These are phyloP conservation scores for Nyssa sinensis DNA, from an alignment of 148 eudicot genomes.

Conservation along the genomic window DNA sequence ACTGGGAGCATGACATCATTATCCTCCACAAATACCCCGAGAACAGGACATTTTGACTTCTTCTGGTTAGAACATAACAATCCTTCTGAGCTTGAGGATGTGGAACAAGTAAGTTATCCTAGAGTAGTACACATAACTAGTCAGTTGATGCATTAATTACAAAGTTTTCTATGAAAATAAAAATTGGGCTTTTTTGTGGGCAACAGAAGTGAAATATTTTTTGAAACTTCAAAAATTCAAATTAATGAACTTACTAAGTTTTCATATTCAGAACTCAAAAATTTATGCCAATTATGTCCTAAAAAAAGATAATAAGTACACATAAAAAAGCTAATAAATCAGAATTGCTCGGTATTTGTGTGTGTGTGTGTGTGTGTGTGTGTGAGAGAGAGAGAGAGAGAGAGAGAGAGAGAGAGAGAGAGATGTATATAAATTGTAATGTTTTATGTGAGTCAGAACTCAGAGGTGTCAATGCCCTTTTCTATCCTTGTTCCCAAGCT, in stretches of 20 bases:
- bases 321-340: neutral
- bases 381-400: too few species aligned
- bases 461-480: too few species aligned
- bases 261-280: neutral
- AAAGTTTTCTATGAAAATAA: neutral
- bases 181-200: neutral
- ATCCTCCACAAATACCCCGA: conserved; percentile 64
- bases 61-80: conserved; percentile 53
- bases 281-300: neutral
- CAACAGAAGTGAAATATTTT: neutral
- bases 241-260: neutral
- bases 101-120: conserved; percentile 43
- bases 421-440: too few species aligned
- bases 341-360: neutral
- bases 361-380: neutral
- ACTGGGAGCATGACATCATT: conserved; percentile 57
- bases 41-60: conserved; percentile 49
- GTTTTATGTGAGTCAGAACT: too few species aligned
- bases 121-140: neutral
- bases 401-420: too few species aligned
- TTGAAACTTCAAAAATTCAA: neutral
- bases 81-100: conserved; percentile 53
- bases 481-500: too few species aligned
- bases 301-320: too few species aligned
- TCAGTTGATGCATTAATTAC: neutral